phyloP scores from a whole-genome alignment of 805 yeast species.

The Wickerhamomyces mucosus region DNA sequence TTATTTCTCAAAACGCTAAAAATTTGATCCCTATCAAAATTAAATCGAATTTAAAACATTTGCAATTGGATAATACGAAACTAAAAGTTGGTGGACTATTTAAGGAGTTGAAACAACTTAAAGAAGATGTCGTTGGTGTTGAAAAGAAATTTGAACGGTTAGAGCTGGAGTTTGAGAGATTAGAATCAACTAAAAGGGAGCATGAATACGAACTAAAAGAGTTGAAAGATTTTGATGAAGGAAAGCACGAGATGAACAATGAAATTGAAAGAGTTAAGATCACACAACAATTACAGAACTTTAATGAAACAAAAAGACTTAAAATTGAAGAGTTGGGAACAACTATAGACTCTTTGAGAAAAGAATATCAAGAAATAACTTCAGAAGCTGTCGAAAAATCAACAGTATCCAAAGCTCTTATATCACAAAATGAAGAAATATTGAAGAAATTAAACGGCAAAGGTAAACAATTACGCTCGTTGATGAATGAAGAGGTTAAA shows the following conservation, averaged over 20 bases:
- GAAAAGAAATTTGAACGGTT: conserved; percentile 15
- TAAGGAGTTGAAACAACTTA: conserved; percentile 18
- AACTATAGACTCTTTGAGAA: conserved; percentile 20
- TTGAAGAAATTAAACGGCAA: conserved; percentile 25
- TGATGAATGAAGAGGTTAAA: conserved; percentile 8
- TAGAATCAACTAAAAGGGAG: conserved; percentile 4
- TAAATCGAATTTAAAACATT: conserved; percentile 32
- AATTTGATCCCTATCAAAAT: conserved; percentile 21
- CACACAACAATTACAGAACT: conserved; percentile 40
- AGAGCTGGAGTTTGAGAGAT: conserved; percentile 13
- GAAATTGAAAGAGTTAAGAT: background rate
- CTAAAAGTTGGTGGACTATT: conserved; percentile 31
- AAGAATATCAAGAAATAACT: conserved; percentile 35
- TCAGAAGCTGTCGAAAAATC: conserved; percentile 39
- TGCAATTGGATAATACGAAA: conserved; percentile 29
- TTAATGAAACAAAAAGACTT: conserved; percentile 14
- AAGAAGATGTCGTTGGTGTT: conserved; percentile 11
- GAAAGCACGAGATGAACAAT: background rate
- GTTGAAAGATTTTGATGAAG: conserved; percentile 6
- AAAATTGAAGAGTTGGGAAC: conserved; percentile 16
- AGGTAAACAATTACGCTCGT: conserved; percentile 20
- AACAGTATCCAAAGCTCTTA: conserved; percentile 16
- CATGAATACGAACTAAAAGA: conserved; percentile 2
- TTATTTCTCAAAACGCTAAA: conserved; percentile 14
- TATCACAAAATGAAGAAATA: conserved; percentile 18